Evolutionary conservation across 257 asterid species (phyloP), one percentile per base, ranked within the genome.

Genomic region (Linderniella brevidens): DNA sequence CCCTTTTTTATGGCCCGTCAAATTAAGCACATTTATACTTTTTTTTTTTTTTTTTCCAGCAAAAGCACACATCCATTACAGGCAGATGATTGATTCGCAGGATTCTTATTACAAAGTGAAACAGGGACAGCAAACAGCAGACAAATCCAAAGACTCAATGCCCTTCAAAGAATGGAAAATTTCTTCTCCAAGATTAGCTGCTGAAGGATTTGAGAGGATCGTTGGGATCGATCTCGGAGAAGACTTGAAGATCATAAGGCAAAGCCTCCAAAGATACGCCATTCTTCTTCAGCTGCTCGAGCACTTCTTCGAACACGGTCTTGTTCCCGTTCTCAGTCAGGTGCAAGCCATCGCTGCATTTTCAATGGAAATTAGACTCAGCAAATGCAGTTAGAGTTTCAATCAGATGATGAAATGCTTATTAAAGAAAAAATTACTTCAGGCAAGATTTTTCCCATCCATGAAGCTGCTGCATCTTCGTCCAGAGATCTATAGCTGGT

Each of bases 281-380:
- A 20, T 37, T 50, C 52, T 80, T 71, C 58, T 37, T 66, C 8
- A 82, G 68, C 63, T 19, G 65, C 46, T 8, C 55, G 1, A 75
- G 14, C 46, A 82, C 73, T 63, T 75, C 80, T 55, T 69, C 78
- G 11, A 77, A 82, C 11, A 82, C 92, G 17, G 77, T 47, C 54
- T 54, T 54, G 49, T 75, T 80, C 11, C 97, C 95, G 4, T 52
- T 38, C 32, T 29, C 43, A 9, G 67, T 71, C 15, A 79, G 75
- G 64, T 82, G 97, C 75, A 87, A 59, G 4, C 97, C 95, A 48
- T 87, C 97, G 0, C 95, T 86, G 77, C 65, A 42, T 49, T 29
- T 54, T 52, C 14, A 15, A 41, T 8, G 32, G 39, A 49, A 19
- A 1, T 39, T 54, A 14, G 25, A 9, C 11, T 4, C 16, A 46